phyloP scores from a whole-genome alignment of 306 rosid species.

The Rosa lucieae region DNA sequence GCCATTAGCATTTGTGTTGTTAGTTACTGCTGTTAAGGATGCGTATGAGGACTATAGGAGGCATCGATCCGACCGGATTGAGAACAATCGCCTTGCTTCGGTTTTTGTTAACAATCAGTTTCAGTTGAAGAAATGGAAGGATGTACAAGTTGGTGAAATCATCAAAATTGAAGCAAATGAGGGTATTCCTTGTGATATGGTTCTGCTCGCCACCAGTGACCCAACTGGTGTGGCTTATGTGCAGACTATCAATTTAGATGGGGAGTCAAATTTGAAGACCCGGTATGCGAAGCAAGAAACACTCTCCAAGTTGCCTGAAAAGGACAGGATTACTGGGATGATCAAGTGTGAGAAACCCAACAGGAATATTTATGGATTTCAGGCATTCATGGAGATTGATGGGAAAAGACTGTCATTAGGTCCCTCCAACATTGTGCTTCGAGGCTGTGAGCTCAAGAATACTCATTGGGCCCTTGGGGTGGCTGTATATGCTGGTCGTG shows the following conservation, averaged over 20 bases:
- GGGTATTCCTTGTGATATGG: constrained; percentile 89
- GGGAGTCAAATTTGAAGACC: constrained; percentile 95
- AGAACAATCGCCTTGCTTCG: constrained; percentile 76
- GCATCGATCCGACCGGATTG: constrained; percentile 75
- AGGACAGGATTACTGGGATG: constrained; percentile 56
- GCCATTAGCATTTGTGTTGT: constrained; percentile 79
- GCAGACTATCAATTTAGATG: constrained; percentile 88
- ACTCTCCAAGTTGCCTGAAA: constrained; percentile 55
- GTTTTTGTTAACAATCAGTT: constrained; percentile 62
- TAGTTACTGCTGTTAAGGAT: constrained; percentile 91
- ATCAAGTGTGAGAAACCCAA: constrained; percentile 93
- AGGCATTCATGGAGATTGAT: constrained; percentile 75
- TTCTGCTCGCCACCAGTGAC: constrained; percentile 86
- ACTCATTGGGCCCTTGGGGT: constrained; percentile 84
- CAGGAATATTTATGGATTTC: constrained; percentile 91
- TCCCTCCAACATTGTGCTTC: constrained; percentile 79
- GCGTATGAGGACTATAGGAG: constrained; percentile 88
- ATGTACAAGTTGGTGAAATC: constrained; percentile 77
- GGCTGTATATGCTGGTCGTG: constrained; percentile 83
- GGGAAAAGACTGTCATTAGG: constrained; percentile 83
- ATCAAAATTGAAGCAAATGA: constrained; percentile 60
- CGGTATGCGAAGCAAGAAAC: constrained; percentile 95
- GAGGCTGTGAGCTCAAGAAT: constrained; percentile 93
- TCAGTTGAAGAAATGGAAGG: constrained; percentile 64
- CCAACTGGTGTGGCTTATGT: constrained; percentile 94